These are phyloP conservation scores for Umbelopsis sp. DNA, from an alignment of 371 early-diverging fungal species.

Conservation along the genomic window DNA sequence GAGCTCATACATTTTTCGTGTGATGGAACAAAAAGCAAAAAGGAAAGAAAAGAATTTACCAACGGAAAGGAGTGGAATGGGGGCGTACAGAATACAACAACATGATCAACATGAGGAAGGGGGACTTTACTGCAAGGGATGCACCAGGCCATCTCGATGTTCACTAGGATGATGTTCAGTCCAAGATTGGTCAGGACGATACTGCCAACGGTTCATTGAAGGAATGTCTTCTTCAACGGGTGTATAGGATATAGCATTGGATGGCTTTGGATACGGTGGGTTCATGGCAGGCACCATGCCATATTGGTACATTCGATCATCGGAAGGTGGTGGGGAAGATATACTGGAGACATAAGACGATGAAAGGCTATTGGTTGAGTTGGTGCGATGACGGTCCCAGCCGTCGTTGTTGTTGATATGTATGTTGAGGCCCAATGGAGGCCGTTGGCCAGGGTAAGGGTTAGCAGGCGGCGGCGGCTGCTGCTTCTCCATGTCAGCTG, in stretches of 20 bases:
- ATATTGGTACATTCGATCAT: conserved; percentile 12
- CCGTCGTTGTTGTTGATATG: conserved; percentile 15
- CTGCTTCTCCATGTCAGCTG: neutral
- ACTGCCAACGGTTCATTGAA: conserved; percentile 14
- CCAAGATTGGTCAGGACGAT: conserved; percentile 9
- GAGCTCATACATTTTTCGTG: neutral
- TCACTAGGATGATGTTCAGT: neutral
- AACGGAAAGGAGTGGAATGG: conserved; percentile 7
- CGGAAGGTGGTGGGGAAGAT: neutral
- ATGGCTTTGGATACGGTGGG: neutral
- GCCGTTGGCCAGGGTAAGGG: conserved; percentile 1
- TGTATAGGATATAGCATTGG: neutral
- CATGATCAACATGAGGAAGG: conserved; percentile 13
- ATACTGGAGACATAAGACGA: conserved; percentile 14
- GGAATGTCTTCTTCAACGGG: conserved; percentile 13
- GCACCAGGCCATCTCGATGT: conserved; percentile 17
- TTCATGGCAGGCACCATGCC: conserved; percentile 14
- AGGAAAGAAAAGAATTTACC: neutral
- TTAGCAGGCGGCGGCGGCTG: neutral
- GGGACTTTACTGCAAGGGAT: conserved; percentile 7
- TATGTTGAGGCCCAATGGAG: conserved; percentile 13
- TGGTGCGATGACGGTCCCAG: conserved; percentile 19
- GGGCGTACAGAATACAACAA: conserved; percentile 7
- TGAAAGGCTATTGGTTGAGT: conserved; percentile 9
- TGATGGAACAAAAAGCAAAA: neutral